Base-by-base conservation (phyloP, 352 stramenopile species). In the Phytophthora meadii region DNA sequence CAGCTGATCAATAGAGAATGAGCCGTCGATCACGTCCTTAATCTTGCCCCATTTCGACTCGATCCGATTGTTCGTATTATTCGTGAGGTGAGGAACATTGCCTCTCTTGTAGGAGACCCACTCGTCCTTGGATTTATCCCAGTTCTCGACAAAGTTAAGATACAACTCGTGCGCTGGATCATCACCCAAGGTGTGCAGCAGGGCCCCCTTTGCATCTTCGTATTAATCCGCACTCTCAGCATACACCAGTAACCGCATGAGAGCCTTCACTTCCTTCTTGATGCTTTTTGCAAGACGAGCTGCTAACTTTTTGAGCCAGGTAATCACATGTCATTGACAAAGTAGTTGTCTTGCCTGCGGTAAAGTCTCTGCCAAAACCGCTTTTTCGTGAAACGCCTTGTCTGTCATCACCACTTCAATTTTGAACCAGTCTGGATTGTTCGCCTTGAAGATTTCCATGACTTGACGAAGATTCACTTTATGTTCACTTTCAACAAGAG, bases 401-500 rank as follows among this genome's bases (percentile, higher is more conserved):
- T 69, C 39, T 0, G 36, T 59, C 37, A 59, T 54, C 4, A 69
- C 4, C 1, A 57, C 24, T 0, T 14, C 17, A 10, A 59, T 40
- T 9, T 66, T 59, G 0, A 0, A 8, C 41, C 49, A 61, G 0
- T 45, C 48, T 0, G 44, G 50, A 27, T 60, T 68, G 27, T 67
- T 51, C 5, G 37, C 37, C 2, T 67, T 54, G 30, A 72, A 72
- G 11, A 46, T 62, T 15, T 59, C 27, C 6, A 67, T 1, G 0
- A 42, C 42, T 19, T 19, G 19, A 19, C 19, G 19, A 27, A 68
- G 6, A n/a, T 63, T 68, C 5, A 17, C 32, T 11, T 58, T 62
- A 3, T 54, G 6, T 4, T 61, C 62, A 4, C 24, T 71, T 12
- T 53, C 50, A 24, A 71, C 63, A 34, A 71, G 37, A 3, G 63